Base-by-base conservation (phyloP, 2,329 filamentous ascomycete genomes). In the Boeremia exigua region DNA sequence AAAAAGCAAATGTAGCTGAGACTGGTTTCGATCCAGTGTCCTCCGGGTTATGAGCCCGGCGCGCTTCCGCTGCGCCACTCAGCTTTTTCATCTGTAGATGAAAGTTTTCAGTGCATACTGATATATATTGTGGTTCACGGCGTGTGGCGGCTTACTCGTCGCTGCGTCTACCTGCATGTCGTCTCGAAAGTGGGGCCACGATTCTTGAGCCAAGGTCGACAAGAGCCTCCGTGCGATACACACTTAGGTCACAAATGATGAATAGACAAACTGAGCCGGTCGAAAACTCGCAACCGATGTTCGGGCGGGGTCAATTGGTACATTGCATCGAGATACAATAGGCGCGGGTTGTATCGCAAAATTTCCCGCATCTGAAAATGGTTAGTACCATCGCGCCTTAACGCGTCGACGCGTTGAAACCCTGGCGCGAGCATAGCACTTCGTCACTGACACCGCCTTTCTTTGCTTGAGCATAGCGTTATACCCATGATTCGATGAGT, bases 11-110 rank as follows among this genome's bases (percentile, higher is more conserved):
- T 4, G 1, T 63, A 67, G 65, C 63, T 67, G 56, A 60, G 50
- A 49, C 36, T 52, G 54, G 63, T 68, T 68, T 65, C 65, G 68
- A 70, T 72, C 67, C 55, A 58, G 50, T 54, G 69, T 70, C 68
- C 69, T 73, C 68, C 68, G 68, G 69, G 69, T 72, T 72, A 71
- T 73, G 70, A 72, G 69, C 69, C 70, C 69, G 69, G 69, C 70
- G 69, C 70, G 69, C 69, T 72, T 70, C 69, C 69, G 63, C 69
- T 73, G 68, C 68, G 70, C 70, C 69, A 71, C 59, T 65, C 63
- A 71, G 68, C 69, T 72, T 66, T 37, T 14, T 27, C 29, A 19
- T 39, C 23, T 6, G 2, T 14, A 6, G 6, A 11, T 10, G 3
- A 25, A 1, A 27, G 12, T 12, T 25, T 39, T 8, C 5, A 11